Evolutionary conservation across 2,329 filamentous ascomycete species (phyloP).

Genomic region (Aspergillus caelatus): DNA sequence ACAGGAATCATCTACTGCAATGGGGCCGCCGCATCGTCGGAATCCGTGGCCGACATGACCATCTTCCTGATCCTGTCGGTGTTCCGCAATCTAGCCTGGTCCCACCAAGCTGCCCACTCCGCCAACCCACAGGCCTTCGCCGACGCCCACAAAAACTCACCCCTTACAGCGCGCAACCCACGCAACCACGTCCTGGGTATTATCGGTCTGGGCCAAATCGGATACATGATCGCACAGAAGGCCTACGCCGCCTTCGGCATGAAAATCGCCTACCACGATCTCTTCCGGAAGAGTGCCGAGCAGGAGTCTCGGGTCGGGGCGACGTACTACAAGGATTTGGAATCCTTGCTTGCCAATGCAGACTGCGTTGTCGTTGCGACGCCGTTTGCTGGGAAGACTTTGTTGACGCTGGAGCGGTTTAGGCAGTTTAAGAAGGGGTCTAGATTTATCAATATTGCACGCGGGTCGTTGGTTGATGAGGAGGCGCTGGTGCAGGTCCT

Average conservation of each 20-base stretch:
- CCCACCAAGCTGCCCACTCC: conserved; percentile 58
- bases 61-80: conserved; percentile 69
- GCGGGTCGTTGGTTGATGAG: conserved; percentile 55
- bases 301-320: conserved; percentile 45
- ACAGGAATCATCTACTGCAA: conserved; percentile 64
- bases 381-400: conserved; percentile 44
- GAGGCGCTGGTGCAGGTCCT: conserved; percentile 51
- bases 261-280: conserved; percentile 62
- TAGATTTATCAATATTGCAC: conserved; percentile 56
- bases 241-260: conserved; percentile 65
- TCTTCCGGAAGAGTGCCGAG: conserved; percentile 41
- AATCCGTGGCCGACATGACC: conserved; percentile 73
- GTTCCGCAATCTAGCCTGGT: conserved; percentile 71
- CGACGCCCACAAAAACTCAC: conserved; percentile 63
- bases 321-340: conserved; percentile 45
- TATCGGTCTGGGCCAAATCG: conserved; percentile 70
- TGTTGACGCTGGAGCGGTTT: conserved; percentile 48
- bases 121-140: conserved; percentile 52
- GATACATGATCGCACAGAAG: conserved; percentile 64
- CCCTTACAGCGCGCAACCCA: conserved; percentile 65
- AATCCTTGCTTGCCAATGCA: conserved; percentile 44
- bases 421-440: conserved; percentile 51
- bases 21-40: conserved; percentile 68
- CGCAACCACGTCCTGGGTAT: conserved; percentile 64
- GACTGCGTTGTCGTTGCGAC: conserved; percentile 55